Base-by-base conservation (phyloP, 2,329 filamentous ascomycete species). In the Sporothrix inflata region DNA sequence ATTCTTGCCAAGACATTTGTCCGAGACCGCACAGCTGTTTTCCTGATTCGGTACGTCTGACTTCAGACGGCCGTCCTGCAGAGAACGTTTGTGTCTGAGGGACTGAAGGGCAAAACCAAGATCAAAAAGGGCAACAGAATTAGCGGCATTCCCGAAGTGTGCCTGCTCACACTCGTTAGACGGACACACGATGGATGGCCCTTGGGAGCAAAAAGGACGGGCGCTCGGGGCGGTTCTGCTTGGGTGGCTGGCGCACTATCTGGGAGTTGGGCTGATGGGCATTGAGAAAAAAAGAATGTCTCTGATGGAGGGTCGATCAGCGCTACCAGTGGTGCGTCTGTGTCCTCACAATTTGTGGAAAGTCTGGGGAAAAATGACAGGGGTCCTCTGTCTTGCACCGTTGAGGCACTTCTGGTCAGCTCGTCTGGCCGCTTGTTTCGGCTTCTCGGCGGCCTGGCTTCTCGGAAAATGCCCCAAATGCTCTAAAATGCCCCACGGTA, bases 341-440 rank as follows among this genome's bases (percentile, higher is more conserved):
- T 55, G 12, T 53, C 12, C 24, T 65, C 40, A 30, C 30, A 42
- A 55, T 38, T 55, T 34, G 38, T 69, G 55, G 55, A 73, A 73
- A 74, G 70, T 73, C 74, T 74, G 74, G 74, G 74, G 74, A 73
- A 55, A 45, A 27, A 11, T 63, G 66, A 68, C 57, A 69, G 53
- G 66, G 40, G 27, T 34, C 21, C 21, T 40, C 19, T 51, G 40
- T 60, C 40, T 70, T 19, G 30, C 19, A 40, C 24, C 4, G 24
- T 57, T 7, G 30, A 55, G 12, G 9, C 51, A 16, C 24, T 27
- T 30, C 30, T 60, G 55, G 30, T 34, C 34, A 21, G 12, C 30
- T 60, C 19, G 27, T 14, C 55, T 60, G 67, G n/a, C 34, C 53
- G 53, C 21, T 42, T 21, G 19, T 53, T 68, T 68, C 53, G 68